phyloP scores from a whole-genome alignment of 2,329 filamentous ascomycete genomes.

The Colletotrichum sp. region DNA sequence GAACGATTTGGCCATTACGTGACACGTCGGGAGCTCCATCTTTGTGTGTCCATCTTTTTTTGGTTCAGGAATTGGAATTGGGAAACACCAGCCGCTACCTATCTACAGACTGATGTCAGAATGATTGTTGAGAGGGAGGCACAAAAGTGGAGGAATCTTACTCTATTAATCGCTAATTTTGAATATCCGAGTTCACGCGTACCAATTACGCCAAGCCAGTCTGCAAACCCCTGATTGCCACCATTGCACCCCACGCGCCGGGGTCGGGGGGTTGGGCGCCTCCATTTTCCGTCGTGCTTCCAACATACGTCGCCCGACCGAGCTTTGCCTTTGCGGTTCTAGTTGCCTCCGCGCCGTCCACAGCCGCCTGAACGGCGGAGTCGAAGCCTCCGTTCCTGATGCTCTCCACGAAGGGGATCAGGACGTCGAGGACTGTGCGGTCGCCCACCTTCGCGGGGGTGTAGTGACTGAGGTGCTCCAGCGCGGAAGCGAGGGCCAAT shows the following conservation, averaged over 20 bases:
- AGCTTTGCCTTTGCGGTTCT: constrained; percentile 69
- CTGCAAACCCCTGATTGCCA: constrained; percentile 49
- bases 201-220: constrained; percentile 17
- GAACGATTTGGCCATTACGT: not conserved
- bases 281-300: constrained; percentile 54
- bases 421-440: constrained; percentile 61
- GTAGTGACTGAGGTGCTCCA: constrained; percentile 54
- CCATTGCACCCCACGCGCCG: constrained; percentile 73
- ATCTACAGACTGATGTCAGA: not conserved
- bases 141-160: not conserved
- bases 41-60: not conserved
- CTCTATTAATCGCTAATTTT: not conserved
- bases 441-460: constrained; percentile 62
- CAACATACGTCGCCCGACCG: constrained; percentile 73
- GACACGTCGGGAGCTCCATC: not conserved
- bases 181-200: not conserved
- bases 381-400: constrained; percentile 56
- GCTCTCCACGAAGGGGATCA: constrained; percentile 58
- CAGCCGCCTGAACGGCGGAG: constrained; percentile 62
- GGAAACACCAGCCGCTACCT: not conserved
- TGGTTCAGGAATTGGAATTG: not conserved
- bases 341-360: constrained; percentile 65
- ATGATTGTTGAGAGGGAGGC: not conserved
- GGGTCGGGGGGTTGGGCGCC: constrained; percentile 65
- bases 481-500: constrained; percentile 43